Base-by-base conservation (phyloP, 83 land plant species). In the Thuja plicata region DNA sequence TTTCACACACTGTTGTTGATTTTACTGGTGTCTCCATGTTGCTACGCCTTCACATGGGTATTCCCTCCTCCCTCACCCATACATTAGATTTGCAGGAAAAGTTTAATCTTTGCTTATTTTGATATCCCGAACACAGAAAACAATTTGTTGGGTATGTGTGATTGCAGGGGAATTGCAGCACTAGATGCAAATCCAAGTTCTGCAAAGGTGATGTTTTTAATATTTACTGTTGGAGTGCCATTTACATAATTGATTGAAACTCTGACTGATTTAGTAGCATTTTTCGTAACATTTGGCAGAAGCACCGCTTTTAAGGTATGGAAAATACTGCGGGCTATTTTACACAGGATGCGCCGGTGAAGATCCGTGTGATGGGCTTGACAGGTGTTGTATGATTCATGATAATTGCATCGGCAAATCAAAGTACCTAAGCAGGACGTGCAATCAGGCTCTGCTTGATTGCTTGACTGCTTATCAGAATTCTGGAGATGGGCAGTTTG, bases 281-380 rank as follows among this genome's bases (percentile, higher is more conserved):
- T 62, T 16, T 62, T 21, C 5, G 1, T 3, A 85, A 32, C n/a
- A n/a, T n/a, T n/a, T 52, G 21, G n/a, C 82, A 94, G 95, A 89
- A 73, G 91, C 95, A 11, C 95, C 95, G 88, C 82, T 94, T 37
- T 37, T 95, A 73, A 88, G 96, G 66, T 95, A 96, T 90, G 98
- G 98, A 8, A 95, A 95, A 92, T 96, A 89, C 76, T 95, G 98
- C 71, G 98, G 98, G n/a, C 70, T 96, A 54, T 87, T 93, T 66
- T 95, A 94, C 91, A 93, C 89, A 3, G 98, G 98, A 8, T 96
- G 98, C 86, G 90, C 94, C 2, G 96, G 95, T 8, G 96, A 96
- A 85, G 86, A 88, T 74, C 97, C 98, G 1, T 96, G 98, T 57
- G 98, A 96, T 83, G 94, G 92, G 76, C 93, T 96, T 3, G 98